Evolutionary conservation across 495 filamentous ascomycete genomes (phyloP), one percentile per base, ranked within the genome.

Genomic region (Neurospora sp.): DNA sequence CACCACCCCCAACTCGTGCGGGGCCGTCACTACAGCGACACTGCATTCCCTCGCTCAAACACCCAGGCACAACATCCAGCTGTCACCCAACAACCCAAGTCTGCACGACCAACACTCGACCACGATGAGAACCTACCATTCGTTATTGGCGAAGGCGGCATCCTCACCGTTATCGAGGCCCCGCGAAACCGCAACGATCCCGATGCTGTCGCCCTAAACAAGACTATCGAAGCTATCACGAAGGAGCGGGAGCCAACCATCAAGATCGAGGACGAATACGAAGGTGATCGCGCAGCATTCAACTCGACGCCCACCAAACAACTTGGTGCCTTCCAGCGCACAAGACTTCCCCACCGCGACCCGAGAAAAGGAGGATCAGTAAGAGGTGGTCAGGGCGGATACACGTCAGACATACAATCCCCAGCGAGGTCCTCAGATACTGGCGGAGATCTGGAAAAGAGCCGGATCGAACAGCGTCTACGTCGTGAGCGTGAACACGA

Each of bases 51-150:
- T 48, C 69, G 73, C 69, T 4, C 69, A 44, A 69, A 71, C 27
- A 16, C 20, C 46, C 76, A 74, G 39, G 69, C 76, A 71, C 74
- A 72, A 69, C 70, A 40, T 70, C 72, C 39, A 39, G 35, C 62
- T 38, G n/a, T 59, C 18, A 8, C 40, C 39, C 72, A 46, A 23
- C 42, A 27, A 39, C 44, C 39, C 71, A 72, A 73, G 11, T 38
- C 31, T 71, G 74, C 73, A 73, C 38, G 71, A 59, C 69, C 77
- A 48, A 27, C 75, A 59, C 41, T 10, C 8, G 42, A 44, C 27
- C 72, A 75, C 71, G 72, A 72, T 38, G 77, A 81, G 74, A 79
- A 76, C 62, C 35, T 79, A 23, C 79, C 81, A 5, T 82, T 81
- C 23, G 76, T 81, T 38, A 77, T 81, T 70, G 77, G 72, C 73